Conservation (phyloP, 1,284 basidiomycete genomes). For the Irpex lacteus region DNA sequence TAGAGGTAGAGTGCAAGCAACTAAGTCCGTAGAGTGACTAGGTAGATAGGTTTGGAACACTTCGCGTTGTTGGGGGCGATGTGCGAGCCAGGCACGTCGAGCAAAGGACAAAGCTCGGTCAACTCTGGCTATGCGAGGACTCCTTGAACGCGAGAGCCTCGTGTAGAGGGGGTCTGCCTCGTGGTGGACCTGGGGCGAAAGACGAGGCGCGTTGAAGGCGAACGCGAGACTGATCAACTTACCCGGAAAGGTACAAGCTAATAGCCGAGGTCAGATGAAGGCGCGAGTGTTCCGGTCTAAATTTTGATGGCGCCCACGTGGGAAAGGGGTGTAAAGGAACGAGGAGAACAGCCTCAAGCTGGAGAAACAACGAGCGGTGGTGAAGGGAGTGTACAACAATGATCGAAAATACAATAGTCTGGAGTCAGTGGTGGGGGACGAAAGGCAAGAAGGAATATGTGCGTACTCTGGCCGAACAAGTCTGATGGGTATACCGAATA, state of each 20-base stretch:
- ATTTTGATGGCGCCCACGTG: slow-evolving; percentile 7
- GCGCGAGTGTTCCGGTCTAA: slow-evolving; percentile 5
- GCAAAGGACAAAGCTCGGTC: slow-evolving; percentile 24
- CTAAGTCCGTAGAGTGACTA: slow-evolving; percentile 19
- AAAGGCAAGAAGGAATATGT: not conserved
- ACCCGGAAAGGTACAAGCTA: slow-evolving; percentile 12
- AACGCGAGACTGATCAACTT: slow-evolving; percentile 15
- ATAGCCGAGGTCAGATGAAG: slow-evolving; percentile 9
- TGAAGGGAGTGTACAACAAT: not conserved
- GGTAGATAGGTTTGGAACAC: slow-evolving; percentile 24
- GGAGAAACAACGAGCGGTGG: not conserved
- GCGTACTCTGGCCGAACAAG: not conserved
- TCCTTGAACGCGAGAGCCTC: slow-evolving; percentile 35
- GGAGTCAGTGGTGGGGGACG: not conserved
- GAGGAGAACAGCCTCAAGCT: slow-evolving; percentile 5
- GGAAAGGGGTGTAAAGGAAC: slow-evolving; percentile 1
- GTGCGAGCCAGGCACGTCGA: slow-evolving; percentile 24
- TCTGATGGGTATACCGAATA: not conserved
- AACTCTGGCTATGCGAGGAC: slow-evolving; percentile 21
- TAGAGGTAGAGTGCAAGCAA: slow-evolving; percentile 21
- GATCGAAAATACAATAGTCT: not conserved
- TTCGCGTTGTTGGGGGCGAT: slow-evolving; percentile 19
- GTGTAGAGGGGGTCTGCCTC: slow-evolving; percentile 31
- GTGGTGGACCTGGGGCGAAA: slow-evolving; percentile 21
- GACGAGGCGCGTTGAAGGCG: slow-evolving; percentile 8